These are phyloP conservation scores for Chaetomiaceae sp. DNA, from an alignment of 2,329 filamentous ascomycete genomes.

Conservation along the genomic window DNA sequence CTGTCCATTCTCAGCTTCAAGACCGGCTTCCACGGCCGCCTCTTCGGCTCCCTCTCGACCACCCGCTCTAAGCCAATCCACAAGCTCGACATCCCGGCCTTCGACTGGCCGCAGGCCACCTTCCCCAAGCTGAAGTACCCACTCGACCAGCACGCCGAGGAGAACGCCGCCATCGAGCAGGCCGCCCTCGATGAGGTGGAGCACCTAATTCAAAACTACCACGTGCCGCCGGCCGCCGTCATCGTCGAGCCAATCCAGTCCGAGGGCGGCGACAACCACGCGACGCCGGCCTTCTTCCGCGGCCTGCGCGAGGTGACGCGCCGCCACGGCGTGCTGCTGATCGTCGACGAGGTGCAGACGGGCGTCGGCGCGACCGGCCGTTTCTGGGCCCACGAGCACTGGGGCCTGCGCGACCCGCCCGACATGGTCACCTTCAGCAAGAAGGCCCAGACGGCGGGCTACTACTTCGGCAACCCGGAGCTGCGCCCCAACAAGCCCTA, in stretches of 20 bases:
- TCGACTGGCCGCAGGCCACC: conserved; percentile 87
- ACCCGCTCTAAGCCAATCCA: conserved; percentile 91
- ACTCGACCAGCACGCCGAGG: conserved; percentile 68
- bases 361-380: conserved; percentile 87
- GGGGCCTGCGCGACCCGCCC: conserved; percentile 70
- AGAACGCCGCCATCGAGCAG: conserved; percentile 77
- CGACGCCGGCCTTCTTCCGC: conserved; percentile 78
- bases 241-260: conserved; percentile 89
- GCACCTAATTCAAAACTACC: conserved; percentile 71
- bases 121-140: conserved; percentile 86
- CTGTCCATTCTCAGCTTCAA: conserved; percentile 85
- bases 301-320: conserved; percentile 73
- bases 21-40: conserved; percentile 81
- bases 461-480: conserved; percentile 77
- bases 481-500: conserved; percentile 88
- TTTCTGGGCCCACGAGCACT: conserved; percentile 97
- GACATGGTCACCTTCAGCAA: conserved; percentile 96
- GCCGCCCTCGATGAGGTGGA: conserved; percentile 79
- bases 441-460: conserved; percentile 90
- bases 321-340: conserved; percentile 72
- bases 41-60: conserved; percentile 81
- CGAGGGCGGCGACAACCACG: conserved; percentile 92
- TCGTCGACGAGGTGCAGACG: conserved; percentile 92
- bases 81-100: conserved; percentile 90
- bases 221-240: conserved; percentile 72